Evolutionary conservation across 441 rosid genomes (phyloP), one percentile per base, ranked within the genome.

Genomic region (Aleurites moluccanus): DNA sequence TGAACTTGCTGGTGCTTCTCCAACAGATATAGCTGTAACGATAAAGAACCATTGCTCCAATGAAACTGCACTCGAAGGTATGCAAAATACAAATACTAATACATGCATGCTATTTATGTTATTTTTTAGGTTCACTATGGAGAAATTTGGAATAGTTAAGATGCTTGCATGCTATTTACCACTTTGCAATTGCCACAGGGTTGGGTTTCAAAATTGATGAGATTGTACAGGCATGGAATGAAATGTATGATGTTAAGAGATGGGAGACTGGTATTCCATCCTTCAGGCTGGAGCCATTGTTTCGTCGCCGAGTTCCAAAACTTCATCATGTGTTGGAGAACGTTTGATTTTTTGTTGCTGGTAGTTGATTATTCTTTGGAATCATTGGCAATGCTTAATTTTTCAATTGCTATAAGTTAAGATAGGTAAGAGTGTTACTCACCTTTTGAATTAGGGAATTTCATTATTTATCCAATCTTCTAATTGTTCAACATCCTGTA

Each of bases 171-270:
- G n/a, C n/a, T n/a, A n/a, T n/a, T 47, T 42, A 61, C 68, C 55
- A 56, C 52, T 38, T 50, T 75, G 65, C 42, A n/a, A n/a, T n/a
- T 10, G 61, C 67, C 28, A 79, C 87, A 90, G 93, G 93, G 82
- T 79, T 92, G 85, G 98, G 98, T 45, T 94, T 92, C 88, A 94
- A 94, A 86, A 89, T 94, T 69, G 96, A 92, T 71, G 99, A 94
- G 83, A 92, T 94, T 77, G 93, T 94, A 65, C 94, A 92, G 82
- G 99, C 99, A 59, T 94, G 99, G 99, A 94, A 89, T 85, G 99
- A 94, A 77, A 94, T 94, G 97, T 92, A 92, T 84, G 99, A 94
- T 83, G 98, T 92, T 21, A 90, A 88, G 80, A 88, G 98, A 84
- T 94, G 98, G 98, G 90, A 91, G 85, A 85, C 83, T 28, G 98